Evolutionary conservation across 768 basidiomycete genomes (phyloP).

Genomic region (Pleurotus giganteus): DNA sequence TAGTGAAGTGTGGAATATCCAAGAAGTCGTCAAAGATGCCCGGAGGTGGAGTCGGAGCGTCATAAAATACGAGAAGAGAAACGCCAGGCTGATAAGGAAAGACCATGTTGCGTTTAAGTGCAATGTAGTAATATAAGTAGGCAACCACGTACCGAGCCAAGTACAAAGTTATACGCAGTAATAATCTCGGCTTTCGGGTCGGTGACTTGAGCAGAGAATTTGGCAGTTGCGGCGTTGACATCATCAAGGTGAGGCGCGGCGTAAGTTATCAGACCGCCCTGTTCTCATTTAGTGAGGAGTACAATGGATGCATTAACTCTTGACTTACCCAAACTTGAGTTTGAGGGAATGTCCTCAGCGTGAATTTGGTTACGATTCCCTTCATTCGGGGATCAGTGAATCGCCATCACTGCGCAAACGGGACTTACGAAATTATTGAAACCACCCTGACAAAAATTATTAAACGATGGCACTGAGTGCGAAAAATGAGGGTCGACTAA

Average conservation of each 20-base stretch:
- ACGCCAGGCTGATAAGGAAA: slow-evolving; percentile 19
- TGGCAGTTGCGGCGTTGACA: slow-evolving; percentile 34
- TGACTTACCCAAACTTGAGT: slow-evolving; percentile 54
- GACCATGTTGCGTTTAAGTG: background rate
- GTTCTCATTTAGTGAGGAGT: background rate
- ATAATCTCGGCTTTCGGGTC: slow-evolving; percentile 54
- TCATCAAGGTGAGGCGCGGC: slow-evolving; percentile 19
- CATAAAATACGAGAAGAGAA: slow-evolving; percentile 51
- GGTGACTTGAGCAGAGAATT: slow-evolving; percentile 36
- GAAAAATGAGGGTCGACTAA: slow-evolving; percentile 5
- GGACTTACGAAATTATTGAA: slow-evolving; percentile 52
- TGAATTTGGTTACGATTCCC: slow-evolving; percentile 63
- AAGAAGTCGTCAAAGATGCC: slow-evolving; percentile 55
- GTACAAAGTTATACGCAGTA: slow-evolving; percentile 39
- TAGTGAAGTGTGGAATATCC: slow-evolving; percentile 35
- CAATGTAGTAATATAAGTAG: background rate
- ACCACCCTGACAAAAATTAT: slow-evolving; percentile 60
- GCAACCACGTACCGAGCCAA: slow-evolving; percentile 14
- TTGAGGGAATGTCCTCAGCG: slow-evolving; percentile 52
- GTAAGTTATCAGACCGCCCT: slow-evolving; percentile 51
- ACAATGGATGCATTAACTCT: background rate
- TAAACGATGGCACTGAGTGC: too few species aligned
- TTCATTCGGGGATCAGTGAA: slow-evolving; percentile 10
- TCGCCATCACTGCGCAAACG: background rate
- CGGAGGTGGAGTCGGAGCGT: slow-evolving; percentile 45